Conservation (phyloP, 2,329 filamentous ascomycete species). For the Dactylella cylindrospora region DNA sequence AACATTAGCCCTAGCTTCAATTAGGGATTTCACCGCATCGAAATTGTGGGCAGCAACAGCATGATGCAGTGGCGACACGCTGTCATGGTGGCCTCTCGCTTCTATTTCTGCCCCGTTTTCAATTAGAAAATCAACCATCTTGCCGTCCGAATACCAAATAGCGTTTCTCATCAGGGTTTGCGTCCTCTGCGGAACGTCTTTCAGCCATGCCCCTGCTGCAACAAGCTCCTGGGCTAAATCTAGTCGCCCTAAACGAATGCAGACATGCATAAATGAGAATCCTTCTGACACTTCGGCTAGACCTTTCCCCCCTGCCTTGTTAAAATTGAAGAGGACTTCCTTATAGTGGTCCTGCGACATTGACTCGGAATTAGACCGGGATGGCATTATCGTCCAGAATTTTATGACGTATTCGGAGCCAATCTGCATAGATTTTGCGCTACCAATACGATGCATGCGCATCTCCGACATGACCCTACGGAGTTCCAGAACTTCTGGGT, state of each 20-base stretch:
- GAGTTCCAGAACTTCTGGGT: conserved; percentile 18
- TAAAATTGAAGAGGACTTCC: conserved; percentile 7
- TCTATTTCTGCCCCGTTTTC: conserved; percentile 9
- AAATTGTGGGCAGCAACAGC: conserved; percentile 18
- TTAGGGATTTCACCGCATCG: not conserved
- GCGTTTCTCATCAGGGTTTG: conserved; percentile 7
- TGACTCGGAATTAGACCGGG: not conserved
- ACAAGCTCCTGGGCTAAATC: conserved; percentile 1
- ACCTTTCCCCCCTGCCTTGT: conserved; percentile 5
- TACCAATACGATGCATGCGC: conserved; percentile 6
- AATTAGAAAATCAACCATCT: conserved; percentile 22
- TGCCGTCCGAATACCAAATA: conserved; percentile 20
- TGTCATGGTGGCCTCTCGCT: not conserved
- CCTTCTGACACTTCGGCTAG: conserved; percentile 14
- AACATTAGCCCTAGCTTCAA: conserved; percentile 15
- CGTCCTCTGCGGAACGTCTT: not conserved
- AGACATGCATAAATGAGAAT: conserved; percentile 21
- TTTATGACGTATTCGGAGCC: conserved; percentile 15
- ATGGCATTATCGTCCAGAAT: conserved; percentile 8
- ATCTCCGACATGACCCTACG: conserved; percentile 9
- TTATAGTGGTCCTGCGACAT: conserved; percentile 6
- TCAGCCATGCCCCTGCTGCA: conserved; percentile 10
- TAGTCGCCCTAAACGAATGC: conserved; percentile 8
- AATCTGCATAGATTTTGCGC: not conserved
- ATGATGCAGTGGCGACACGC: conserved; percentile 9